phyloP scores from a whole-genome alignment of 768 basidiomycete genomes.

The Sarcomyxa edulis region DNA sequence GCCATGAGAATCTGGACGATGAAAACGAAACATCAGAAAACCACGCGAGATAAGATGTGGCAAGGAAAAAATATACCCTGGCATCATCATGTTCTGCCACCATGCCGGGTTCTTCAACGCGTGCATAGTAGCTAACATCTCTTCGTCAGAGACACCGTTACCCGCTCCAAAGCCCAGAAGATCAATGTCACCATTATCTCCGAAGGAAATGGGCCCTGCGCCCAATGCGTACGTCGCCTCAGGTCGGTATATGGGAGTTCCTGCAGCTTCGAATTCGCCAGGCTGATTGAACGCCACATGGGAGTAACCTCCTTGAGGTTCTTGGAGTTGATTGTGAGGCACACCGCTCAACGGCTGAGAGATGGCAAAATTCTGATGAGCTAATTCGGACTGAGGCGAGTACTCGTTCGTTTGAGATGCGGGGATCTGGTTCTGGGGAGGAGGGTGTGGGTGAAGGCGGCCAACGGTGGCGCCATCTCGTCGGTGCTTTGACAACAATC shows the following conservation, averaged over 20 bases:
- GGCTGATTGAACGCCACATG: slow-evolving; percentile 11
- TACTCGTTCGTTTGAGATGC: slow-evolving; percentile 11
- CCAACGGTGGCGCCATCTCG: slow-evolving; percentile 59
- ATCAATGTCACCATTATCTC: slow-evolving; percentile 32
- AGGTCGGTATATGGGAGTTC: slow-evolving; percentile 38
- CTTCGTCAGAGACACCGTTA: slow-evolving; percentile 39
- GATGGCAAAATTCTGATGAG: slow-evolving; percentile 22
- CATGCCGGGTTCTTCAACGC: slow-evolving; percentile 66
- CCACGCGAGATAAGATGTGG: no score
- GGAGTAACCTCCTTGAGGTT: slow-evolving; percentile 15
- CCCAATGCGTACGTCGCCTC: slow-evolving; percentile 41
- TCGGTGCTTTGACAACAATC: slow-evolving; percentile 66
- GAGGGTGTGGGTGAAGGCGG: slow-evolving; percentile 46
- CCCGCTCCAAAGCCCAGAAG: slow-evolving; percentile 21
- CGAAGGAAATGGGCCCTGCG: slow-evolving; percentile 36
- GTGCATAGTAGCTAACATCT: slow-evolving; percentile 68
- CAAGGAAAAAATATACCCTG: slow-evolving; percentile 41
- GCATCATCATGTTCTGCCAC: slow-evolving; percentile 85
- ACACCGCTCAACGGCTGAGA: slow-evolving; percentile 12
- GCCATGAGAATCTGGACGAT: slow-evolving; percentile 6
- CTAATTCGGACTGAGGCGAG: slow-evolving; percentile 17
- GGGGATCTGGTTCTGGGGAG: slow-evolving; percentile 27
- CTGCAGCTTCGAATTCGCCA: slow-evolving; percentile 15
- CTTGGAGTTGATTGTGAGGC: slow-evolving; percentile 11
- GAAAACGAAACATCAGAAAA: slow-evolving; percentile 14